Evolutionary conservation across 257 asterid genomes (phyloP).

Genomic region (Solanum virginianum): DNA sequence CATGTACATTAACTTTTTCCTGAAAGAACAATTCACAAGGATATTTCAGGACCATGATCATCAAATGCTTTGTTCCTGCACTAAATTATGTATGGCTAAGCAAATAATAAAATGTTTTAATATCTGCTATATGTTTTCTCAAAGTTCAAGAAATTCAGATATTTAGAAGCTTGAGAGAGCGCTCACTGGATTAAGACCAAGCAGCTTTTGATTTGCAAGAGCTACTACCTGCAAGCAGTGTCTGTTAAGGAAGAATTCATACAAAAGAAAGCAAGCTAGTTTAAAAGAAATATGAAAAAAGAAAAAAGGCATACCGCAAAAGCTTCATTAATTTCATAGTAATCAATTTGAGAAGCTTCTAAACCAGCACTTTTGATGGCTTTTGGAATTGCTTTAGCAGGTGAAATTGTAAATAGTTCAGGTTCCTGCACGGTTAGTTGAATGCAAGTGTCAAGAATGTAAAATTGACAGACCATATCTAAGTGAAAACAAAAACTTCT

Average conservation of each 20-base stretch:
- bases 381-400: conserved; percentile 93
- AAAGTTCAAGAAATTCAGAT: neutral
- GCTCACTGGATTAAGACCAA: conserved; percentile 66
- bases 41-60: neutral
- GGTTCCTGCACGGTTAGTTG: conserved; percentile 57
- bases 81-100: neutral
- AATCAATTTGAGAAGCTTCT: conserved; percentile 78
- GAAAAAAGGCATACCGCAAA: conserved; percentile 49
- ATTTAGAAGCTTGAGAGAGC: neutral
- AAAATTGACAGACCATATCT: neutral
- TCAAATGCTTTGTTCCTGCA: neutral
- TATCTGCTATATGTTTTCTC: neutral
- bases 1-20: conserved; percentile 85
- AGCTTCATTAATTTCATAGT: conserved; percentile 93
- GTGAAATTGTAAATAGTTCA: conserved; percentile 84
- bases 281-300: neutral
- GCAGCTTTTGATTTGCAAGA: conserved; percentile 91
- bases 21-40: conserved; percentile 18
- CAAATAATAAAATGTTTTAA: neutral
- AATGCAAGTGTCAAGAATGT: neutral
- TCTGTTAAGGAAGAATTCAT: neutral
- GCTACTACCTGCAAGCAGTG: conserved; percentile 71
- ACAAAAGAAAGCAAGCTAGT: neutral
- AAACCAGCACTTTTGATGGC: conserved; percentile 80
- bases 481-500: neutral